A percentile compares a stretch with the other conserved stretches of the same genome.
phyloP scores from a whole-genome alignment of 1,139 yeast species.

The Chernovozyma aurita region DNA sequence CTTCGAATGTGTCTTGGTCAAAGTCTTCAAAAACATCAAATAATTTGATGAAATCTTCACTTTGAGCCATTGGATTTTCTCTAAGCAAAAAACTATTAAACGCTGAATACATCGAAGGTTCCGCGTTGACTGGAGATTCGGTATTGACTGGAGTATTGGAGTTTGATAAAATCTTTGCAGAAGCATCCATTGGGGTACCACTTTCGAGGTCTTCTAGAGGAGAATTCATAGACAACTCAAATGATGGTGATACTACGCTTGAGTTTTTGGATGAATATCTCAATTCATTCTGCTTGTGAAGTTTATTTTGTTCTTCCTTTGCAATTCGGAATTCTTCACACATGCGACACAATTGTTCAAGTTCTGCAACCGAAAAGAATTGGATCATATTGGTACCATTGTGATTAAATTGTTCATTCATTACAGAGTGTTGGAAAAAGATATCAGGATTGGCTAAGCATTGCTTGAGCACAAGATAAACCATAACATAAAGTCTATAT shows the following conservation, averaged over 20 bases:
- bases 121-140: not conserved
- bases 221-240: constrained; percentile 1
- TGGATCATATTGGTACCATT: constrained; percentile 41
- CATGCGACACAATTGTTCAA: constrained; percentile 33
- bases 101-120: constrained; percentile 5
- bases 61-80: constrained; percentile 9
- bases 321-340: constrained; percentile 42
- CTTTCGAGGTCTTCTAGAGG: not conserved
- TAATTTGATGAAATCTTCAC: constrained; percentile 35
- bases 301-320: constrained; percentile 28
- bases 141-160: not conserved
- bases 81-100: constrained; percentile 6
- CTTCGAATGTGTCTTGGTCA: constrained; percentile 12
- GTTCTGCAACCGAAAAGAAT: constrained; percentile 33
- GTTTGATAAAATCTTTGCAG: not conserved
- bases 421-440: constrained; percentile 30
- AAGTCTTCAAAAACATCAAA: constrained; percentile 38
- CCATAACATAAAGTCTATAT: constrained; percentile 39
- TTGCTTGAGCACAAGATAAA: constrained; percentile 39
- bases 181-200: not conserved
- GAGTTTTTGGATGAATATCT: constrained; percentile 2
- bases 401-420: constrained; percentile 27
- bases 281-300: constrained; percentile 10
- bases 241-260: not conserved
- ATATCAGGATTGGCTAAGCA: constrained; percentile 41